Conservation (phyloP, 2,329 filamentous ascomycete species). For the Byssochlamys sp. region DNA sequence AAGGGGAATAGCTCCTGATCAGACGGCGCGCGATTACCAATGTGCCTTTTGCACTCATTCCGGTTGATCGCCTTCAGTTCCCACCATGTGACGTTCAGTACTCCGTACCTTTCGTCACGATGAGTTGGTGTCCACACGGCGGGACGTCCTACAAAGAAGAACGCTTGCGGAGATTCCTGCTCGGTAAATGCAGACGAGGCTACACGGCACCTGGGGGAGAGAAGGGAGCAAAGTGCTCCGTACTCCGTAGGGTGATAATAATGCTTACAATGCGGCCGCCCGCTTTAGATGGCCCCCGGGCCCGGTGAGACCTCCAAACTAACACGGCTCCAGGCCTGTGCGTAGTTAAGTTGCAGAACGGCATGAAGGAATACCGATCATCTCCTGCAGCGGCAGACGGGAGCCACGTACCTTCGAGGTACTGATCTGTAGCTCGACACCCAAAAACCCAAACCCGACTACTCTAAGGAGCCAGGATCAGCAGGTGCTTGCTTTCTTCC, state of each 20-base stretch:
- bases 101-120: neutral
- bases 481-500: neutral
- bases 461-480: neutral
- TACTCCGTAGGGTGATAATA: neutral
- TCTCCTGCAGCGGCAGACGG: neutral
- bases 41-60: neutral
- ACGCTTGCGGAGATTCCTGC: neutral
- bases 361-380: neutral
- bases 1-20: neutral
- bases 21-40: neutral
- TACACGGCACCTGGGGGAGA: neutral
- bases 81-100: neutral
- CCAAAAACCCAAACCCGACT: neutral
- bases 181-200: neutral
- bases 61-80: neutral
- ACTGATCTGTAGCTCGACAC: neutral
- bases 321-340: neutral
- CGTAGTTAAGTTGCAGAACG: neutral
- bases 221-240: too few relatives aligned
- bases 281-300: neutral
- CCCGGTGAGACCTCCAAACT: neutral
- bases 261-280: neutral
- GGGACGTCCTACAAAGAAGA: neutral
- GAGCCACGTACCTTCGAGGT: neutral
- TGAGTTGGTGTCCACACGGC: neutral